These are phyloP conservation scores for Gracilariopsis chorda DNA, from an alignment of 23 red algal species.

Conservation along the genomic window DNA sequence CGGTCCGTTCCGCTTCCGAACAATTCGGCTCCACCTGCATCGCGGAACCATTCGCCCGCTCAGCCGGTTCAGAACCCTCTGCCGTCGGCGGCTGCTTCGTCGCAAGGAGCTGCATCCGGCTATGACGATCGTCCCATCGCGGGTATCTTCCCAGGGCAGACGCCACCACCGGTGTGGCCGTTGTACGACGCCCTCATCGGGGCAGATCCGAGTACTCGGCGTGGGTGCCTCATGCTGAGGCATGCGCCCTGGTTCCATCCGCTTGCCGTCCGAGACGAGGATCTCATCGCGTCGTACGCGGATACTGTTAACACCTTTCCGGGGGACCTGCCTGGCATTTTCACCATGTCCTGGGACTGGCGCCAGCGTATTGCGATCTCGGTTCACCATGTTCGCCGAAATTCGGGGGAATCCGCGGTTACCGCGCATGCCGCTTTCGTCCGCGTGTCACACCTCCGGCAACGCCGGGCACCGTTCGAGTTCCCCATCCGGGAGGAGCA, in stretches of 20 bases:
- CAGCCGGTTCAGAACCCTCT: too few species aligned
- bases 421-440: not conserved
- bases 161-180: too few species aligned
- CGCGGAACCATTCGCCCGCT: too few species aligned
- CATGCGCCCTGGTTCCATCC: not conserved
- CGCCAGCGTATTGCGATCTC: not conserved
- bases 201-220: not conserved
- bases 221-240: not conserved
- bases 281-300: not conserved
- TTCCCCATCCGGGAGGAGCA: not conserved
- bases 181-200: not conserved
- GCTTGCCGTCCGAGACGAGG: not conserved
- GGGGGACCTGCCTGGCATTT: not conserved
- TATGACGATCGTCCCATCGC: too few species aligned
- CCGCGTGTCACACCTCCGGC: not conserved
- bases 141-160: too few species aligned
- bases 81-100: too few species aligned
- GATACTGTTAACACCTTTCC: not conserved
- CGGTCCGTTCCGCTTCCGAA: too few species aligned
- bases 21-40: too few species aligned
- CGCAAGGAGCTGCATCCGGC: too few species aligned
- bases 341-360: conserved; percentile 13
- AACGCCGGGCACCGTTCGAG: not conserved
- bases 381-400: not conserved
- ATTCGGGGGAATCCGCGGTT: not conserved